Conservation (phyloP, 2,329 filamentous ascomycete genomes). For the Aspergillus udagawae region DNA sequence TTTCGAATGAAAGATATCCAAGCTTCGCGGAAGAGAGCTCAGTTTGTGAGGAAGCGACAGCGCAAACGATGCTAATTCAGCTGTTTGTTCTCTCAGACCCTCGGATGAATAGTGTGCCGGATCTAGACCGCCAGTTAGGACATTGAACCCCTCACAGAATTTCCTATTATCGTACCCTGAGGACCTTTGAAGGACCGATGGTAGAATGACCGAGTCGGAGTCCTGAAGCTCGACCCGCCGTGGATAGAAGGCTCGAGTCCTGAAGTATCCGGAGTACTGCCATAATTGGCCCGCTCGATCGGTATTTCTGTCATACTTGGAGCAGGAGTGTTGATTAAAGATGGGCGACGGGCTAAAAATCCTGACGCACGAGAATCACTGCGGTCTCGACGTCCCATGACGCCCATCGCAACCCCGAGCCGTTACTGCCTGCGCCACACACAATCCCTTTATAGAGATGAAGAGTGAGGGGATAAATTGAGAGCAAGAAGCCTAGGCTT, state of each 20-base stretch:
- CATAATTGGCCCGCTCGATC: slow-evolving; percentile 27
- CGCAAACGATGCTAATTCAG: slow-evolving; percentile 78
- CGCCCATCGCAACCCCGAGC: slow-evolving; percentile 19
- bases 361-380: slow-evolving; percentile 26
- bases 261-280: slow-evolving; percentile 22
- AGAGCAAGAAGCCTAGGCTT: background rate
- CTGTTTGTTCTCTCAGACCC: slow-evolving; percentile 79
- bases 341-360: slow-evolving; percentile 19
- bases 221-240: slow-evolving; percentile 33
- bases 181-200: slow-evolving; percentile 43
- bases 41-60: slow-evolving; percentile 50
- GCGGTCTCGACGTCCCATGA: slow-evolving; percentile 27
- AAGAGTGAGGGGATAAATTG: background rate
- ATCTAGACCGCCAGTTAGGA: slow-evolving; percentile 47
- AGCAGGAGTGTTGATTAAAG: slow-evolving; percentile 19
- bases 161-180: slow-evolving; percentile 28
- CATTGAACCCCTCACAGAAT: slow-evolving; percentile 1
- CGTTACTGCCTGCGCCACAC: background rate
- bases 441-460: background rate
- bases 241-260: slow-evolving; percentile 27
- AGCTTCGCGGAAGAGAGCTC: slow-evolving; percentile 23
- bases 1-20: slow-evolving; percentile 26
- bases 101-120: slow-evolving; percentile 68
- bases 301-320: slow-evolving; percentile 18
- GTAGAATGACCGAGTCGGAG: slow-evolving; percentile 43